Base-by-base conservation (phyloP, 2,329 filamentous ascomycete species). In the Ceratocystis colombiana region DNA sequence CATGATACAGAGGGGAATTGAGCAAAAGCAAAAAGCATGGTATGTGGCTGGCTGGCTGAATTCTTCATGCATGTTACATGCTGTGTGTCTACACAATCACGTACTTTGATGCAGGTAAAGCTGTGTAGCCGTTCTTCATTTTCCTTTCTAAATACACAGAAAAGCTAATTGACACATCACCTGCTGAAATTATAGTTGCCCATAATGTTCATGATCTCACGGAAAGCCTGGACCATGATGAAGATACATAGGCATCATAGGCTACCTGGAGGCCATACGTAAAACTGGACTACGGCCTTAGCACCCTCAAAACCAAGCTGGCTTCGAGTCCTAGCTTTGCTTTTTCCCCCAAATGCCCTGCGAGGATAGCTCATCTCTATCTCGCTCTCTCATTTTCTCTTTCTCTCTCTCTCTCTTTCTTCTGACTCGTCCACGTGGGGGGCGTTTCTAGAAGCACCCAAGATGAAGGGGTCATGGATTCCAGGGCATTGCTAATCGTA, bases 391-490 rank as follows among this genome's bases (percentile, higher is more conserved):
- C 8, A 41, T 41, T 12, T 41, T 41, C 37, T 12, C 10, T 41
- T 41, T 28, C 28, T 28, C 28, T 28, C 1, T 28, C 28, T 28
- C 28, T 37, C 37, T 33, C 53, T n/a, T 20, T 59, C 50, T 59
- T 59, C 28, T 33, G 28, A 59, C 28, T 25, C 28, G 30, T 37
- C 53, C 53, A 59, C 28, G 53, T 59, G 53, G 53, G 53, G 53
- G 53, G 28, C 7, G 25, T 53, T 59, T 59, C 53, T 59, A 59
- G 53, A 59, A 59, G 22, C 12, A 33, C 25, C n/a, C 28, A 17
- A 33, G 53, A 59, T 59, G 53, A 59, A 59, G 53, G 53, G 28
- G 28, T 20, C 53, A 59, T 33, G 53, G 37, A 28, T 59, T 59
- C 28, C 53, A 59, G 37, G 53, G 53, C 1, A 30, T 59, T 59